These are phyloP conservation scores for Lipomyces sp. DNA, from an alignment of 805 yeast genomes.

Conservation along the genomic window DNA sequence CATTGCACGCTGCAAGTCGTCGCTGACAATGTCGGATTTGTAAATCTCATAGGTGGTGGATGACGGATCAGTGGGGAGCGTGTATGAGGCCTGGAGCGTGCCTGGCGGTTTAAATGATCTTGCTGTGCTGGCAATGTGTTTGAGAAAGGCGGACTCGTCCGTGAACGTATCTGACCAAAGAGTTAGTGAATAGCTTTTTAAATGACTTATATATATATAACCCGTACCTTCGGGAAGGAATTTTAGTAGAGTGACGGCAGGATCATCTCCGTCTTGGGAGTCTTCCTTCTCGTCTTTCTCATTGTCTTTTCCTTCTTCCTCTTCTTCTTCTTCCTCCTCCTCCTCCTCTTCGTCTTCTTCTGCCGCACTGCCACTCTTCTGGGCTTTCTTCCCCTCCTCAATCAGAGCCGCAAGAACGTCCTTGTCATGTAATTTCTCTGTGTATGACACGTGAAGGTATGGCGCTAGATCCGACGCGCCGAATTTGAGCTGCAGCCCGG, in stretches of 20 bases:
- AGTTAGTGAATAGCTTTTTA: not conserved
- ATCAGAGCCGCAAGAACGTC: conserved; percentile 13
- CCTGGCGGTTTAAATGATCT: conserved; percentile 28
- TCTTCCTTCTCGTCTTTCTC: not conserved
- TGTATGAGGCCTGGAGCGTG: conserved; percentile 38
- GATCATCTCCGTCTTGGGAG: conserved; percentile 40
- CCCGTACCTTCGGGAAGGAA: conserved; percentile 57
- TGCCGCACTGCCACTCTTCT: conserved; percentile 17
- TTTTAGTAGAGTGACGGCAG: conserved; percentile 51
- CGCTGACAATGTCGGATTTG: conserved; percentile 47
- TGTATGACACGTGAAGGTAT: conserved; percentile 57
- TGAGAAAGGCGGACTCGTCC: conserved; percentile 63
- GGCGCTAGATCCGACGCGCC: conserved; percentile 75
- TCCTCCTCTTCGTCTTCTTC: conserved; percentile 5
- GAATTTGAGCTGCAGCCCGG: conserved; percentile 46
- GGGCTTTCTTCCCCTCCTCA: conserved; percentile 6
- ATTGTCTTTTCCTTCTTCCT: conserved; percentile 1
- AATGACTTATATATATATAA: not conserved
- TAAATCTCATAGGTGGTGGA: conserved; percentile 50
- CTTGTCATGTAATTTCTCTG: conserved; percentile 45
- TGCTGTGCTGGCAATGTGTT: conserved; percentile 3
- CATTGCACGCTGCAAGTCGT: conserved; percentile 47
- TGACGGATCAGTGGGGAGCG: conserved; percentile 35
- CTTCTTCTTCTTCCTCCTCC: not conserved
- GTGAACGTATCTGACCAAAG: conserved; percentile 48